Conservation (phyloP, 345 rosid genomes). For the Euphorbia tirucalli region DNA sequence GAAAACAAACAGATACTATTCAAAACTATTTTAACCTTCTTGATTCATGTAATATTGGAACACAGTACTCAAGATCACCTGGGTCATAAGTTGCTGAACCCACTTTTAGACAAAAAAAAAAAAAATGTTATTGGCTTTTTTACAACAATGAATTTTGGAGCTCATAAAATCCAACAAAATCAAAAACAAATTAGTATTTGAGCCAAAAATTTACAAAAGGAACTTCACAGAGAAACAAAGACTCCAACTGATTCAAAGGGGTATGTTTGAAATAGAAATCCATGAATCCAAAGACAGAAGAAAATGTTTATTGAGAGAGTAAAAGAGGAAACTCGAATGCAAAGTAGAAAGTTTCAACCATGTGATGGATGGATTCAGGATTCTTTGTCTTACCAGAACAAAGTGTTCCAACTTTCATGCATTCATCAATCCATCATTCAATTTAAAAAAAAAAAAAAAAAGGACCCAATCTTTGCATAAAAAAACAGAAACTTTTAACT, state of each 20-base stretch:
- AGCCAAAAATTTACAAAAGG: neutral
- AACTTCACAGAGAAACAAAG: neutral
- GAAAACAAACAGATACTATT: neutral
- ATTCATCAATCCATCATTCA: too few relatives aligned
- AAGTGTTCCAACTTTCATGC: neutral
- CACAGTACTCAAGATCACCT: neutral
- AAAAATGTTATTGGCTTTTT: neutral
- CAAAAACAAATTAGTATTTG: too few relatives aligned
- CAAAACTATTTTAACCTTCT: neutral
- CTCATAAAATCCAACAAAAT: neutral
- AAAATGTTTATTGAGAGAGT: neutral
- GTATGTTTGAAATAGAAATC: neutral
- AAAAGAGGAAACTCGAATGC: neutral
- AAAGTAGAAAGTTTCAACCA: too few relatives aligned
- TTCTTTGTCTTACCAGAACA: neutral
- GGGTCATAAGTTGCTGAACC: neutral
- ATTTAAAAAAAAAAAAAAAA: too few relatives aligned
- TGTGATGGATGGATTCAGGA: neutral
- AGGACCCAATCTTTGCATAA: too few relatives aligned
- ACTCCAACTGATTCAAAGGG: neutral
- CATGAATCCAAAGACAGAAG: conserved; percentile 1
- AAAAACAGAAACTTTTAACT: too few relatives aligned
- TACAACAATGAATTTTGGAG: conserved; percentile 1
- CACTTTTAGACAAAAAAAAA: neutral
- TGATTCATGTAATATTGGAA: neutral